Evolutionary conservation across 192 early-diverging fungal genomes (phyloP).

Genomic region (Coemansia sp.): DNA sequence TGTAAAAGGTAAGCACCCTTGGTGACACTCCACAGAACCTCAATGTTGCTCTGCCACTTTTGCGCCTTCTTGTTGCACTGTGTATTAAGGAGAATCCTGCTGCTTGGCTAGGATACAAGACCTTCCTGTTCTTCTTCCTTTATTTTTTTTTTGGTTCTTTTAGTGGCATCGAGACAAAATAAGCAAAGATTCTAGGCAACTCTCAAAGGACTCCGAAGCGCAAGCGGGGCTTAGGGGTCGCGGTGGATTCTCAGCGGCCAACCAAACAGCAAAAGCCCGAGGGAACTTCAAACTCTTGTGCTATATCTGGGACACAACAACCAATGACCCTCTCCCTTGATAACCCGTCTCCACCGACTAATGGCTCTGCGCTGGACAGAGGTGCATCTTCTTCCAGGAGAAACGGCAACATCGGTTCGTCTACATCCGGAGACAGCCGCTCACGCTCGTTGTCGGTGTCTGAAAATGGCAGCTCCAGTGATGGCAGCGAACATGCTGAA

Average conservation of each 20-base stretch:
- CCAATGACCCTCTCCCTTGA: conserved; percentile 31
- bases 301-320: conserved; percentile 12
- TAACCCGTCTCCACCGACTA: conserved; percentile 4
- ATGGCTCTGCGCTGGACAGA: conserved; percentile 5
- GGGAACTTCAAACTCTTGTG: conserved; percentile 12
- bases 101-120: neutral
- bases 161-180: conserved; percentile 24
- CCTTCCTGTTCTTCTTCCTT: neutral
- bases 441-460: neutral
- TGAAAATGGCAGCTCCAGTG: conserved; percentile 8
- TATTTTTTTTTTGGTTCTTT: conserved; percentile 11
- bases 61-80: neutral
- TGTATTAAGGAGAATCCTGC: neutral
- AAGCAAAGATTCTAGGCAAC: conserved; percentile 48
- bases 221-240: conserved; percentile 37
- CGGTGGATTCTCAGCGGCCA: conserved; percentile 26
- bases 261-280: conserved; percentile 32
- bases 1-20: conserved; percentile 7
- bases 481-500: neutral
- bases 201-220: conserved; percentile 46
- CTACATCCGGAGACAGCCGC: conserved; percentile 6
- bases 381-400: neutral
- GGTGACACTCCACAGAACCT: neutral
- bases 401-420: conserved; percentile 14
- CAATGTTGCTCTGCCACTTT: neutral